phyloP scores from a whole-genome alignment of 306 rosid species.

The Lathyrus oleraceus region DNA sequence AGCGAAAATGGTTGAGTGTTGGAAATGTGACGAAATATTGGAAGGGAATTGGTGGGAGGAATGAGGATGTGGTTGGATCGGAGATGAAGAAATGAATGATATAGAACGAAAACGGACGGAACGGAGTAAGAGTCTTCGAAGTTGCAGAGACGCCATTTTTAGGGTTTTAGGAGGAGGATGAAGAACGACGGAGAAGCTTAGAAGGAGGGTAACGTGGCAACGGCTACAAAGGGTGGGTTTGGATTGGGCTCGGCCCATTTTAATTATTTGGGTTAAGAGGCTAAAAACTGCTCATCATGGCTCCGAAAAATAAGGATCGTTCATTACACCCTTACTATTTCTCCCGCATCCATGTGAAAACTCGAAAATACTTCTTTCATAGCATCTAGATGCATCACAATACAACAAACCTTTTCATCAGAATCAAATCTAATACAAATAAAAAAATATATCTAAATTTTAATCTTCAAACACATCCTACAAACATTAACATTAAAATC shows the following conservation, averaged over 20 bases:
- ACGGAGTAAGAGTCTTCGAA: conserved; percentile 56
- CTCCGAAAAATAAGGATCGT: no score
- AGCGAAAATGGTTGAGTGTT: conserved; percentile 25
- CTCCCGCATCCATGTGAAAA: no score
- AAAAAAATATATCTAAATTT: no score
- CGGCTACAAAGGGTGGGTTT: not conserved
- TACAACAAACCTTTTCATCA: no score
- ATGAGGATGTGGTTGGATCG: not conserved
- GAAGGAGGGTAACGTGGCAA: not conserved
- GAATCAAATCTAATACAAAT: no score
- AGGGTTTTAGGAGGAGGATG: not conserved
- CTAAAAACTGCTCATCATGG: not conserved
- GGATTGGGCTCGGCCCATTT: conserved; percentile 14
- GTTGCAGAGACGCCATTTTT: conserved; percentile 63
- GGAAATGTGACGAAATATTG: conserved; percentile 32
- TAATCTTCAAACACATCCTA: no score
- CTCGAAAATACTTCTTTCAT: no score
- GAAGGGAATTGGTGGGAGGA: conserved; percentile 31
- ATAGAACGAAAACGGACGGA: conserved; percentile 36
- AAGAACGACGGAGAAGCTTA: not conserved
- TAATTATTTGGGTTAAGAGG: not conserved
- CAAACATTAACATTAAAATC: no score
- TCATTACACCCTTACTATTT: no score
- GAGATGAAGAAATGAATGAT: conserved; percentile 29
- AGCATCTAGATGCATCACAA: no score